A percentile compares a stretch with the other conserved stretches of the same genome.
These are phyloP conservation scores for Aspergillus panamensis DNA, from an alignment of 495 filamentous ascomycete species.

Conservation along the genomic window DNA sequence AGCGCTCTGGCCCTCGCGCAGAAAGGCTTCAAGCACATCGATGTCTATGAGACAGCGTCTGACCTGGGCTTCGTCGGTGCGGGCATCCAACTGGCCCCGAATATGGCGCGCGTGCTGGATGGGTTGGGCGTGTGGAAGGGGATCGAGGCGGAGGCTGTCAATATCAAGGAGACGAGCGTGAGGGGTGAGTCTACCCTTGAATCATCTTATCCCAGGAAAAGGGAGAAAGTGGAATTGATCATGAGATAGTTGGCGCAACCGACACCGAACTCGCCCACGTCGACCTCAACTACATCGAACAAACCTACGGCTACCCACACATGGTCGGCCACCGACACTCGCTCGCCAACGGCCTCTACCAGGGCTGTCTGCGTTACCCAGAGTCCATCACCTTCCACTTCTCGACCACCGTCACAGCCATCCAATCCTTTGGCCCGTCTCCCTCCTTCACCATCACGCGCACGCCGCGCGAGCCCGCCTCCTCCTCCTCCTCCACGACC, in stretches of 20 bases:
- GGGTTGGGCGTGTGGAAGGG: constrained; percentile 63
- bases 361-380: constrained; percentile 59
- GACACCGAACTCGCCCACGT: constrained; percentile 67
- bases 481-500: constrained; percentile 47
- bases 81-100: constrained; percentile 77
- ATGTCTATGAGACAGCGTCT: constrained; percentile 69
- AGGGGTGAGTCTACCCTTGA: constrained; percentile 46
- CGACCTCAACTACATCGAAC: constrained; percentile 59
- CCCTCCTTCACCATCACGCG: constrained; percentile 55
- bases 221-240: neutral
- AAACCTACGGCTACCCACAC: constrained; percentile 69
- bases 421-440: constrained; percentile 53
- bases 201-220: too few relatives aligned
- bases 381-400: constrained; percentile 66
- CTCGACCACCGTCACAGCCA: constrained; percentile 48
- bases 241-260: constrained; percentile 57
- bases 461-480: constrained; percentile 50
- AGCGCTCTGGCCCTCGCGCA: constrained; percentile 68
- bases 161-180: constrained; percentile 52
- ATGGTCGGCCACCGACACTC: constrained; percentile 75
- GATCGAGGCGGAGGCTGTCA: constrained; percentile 61
- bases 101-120: constrained; percentile 73
- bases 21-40: constrained; percentile 67
- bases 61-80: constrained; percentile 79
- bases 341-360: constrained; percentile 64